Evolutionary conservation across 306 rosid genomes (phyloP), one percentile per base, ranked within the genome.

Genomic region (Aeschynomene evenia): DNA sequence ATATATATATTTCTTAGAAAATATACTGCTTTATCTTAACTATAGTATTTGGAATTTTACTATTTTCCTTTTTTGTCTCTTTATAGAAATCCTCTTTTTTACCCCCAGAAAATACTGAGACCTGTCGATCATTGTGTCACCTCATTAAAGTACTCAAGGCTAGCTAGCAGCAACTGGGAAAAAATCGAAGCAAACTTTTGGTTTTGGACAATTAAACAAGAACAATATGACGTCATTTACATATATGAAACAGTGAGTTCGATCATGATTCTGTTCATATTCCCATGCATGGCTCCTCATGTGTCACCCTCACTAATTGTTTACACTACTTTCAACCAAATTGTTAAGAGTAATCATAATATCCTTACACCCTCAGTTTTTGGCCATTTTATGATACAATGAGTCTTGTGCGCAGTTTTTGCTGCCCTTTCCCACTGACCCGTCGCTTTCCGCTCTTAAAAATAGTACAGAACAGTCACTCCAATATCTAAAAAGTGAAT

Each of bases 221-320:
- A 53, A 34, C 23, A n/a, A n/a, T 15, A 50, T 84, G 89, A 85
- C 86, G 50, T 45, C 22, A 72, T 66, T 62, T 43, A 49, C 5
- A 46, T 15, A 58, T 45, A 77, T 55, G 81, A 85, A n/a, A 87
- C 88, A 87, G 90, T 87, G 80, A 80, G 86, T 78, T 79, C 80
- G 76, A 85, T 87, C 77, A 80, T 87, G 80, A 52, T 52, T 71
- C 70, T 79, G 71, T 80, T 28, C 23, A 40, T 51, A 80, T 72
- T 55, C 62, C 76, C 75, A 82, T 84, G 81, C 83, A 78, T 39
- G 34, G 61, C 76, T 79, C 76, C 65, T 73, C 80, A 53, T 55
- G 14, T 58, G 85, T 83, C 85, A 70, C 13, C 74, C 57, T 79
- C 86, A 79, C 69, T 53, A n/a, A n/a, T n/a, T n/a, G n/a, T 53